A percentile compares a stretch with the other conserved stretches of the same genome.
Evolutionary conservation across 139 green algal species (phyloP).

Genomic region (Chlorella sp.): DNA sequence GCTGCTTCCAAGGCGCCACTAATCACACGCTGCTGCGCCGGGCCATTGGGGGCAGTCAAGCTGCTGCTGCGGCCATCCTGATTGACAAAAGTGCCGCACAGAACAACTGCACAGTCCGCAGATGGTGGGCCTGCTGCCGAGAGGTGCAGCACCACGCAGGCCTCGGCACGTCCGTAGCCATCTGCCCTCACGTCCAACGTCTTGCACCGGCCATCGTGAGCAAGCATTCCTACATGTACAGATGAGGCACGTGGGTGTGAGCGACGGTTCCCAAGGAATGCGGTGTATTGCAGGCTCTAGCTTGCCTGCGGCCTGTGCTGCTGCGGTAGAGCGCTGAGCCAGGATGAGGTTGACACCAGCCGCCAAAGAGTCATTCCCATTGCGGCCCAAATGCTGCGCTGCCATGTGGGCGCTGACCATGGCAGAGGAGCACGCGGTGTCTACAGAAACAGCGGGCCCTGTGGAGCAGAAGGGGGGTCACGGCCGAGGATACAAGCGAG

Average conservation of each 20-base stretch:
- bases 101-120: too few species aligned
- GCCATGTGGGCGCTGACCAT: constrained; percentile 52
- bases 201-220: too few species aligned
- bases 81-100: constrained; percentile 76
- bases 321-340: constrained; percentile 2
- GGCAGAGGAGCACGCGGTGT: constrained; percentile 68
- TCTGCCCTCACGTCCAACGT: too few species aligned
- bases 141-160: constrained; percentile 38
- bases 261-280: constrained; percentile 27
- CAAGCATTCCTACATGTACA: too few species aligned
- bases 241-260: constrained; percentile 36
- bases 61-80: constrained; percentile 72
- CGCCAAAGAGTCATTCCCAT: constrained; percentile 30
- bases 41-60: constrained; percentile 68
- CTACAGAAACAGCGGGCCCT: constrained; percentile 43
- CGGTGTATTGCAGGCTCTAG: constrained; percentile 32
- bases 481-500: too few species aligned
- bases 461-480: too few species aligned
- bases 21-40: constrained; percentile 67
- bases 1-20: constrained; percentile 45
- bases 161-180: constrained; percentile 70
- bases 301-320: constrained; percentile 29
- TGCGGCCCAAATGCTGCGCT: too few species aligned
- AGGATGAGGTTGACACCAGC: too few species aligned
- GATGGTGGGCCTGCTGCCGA: too few species aligned